phyloP scores from a whole-genome alignment of 2,329 filamentous ascomycete genomes.

The Microcyclosporella mali region DNA sequence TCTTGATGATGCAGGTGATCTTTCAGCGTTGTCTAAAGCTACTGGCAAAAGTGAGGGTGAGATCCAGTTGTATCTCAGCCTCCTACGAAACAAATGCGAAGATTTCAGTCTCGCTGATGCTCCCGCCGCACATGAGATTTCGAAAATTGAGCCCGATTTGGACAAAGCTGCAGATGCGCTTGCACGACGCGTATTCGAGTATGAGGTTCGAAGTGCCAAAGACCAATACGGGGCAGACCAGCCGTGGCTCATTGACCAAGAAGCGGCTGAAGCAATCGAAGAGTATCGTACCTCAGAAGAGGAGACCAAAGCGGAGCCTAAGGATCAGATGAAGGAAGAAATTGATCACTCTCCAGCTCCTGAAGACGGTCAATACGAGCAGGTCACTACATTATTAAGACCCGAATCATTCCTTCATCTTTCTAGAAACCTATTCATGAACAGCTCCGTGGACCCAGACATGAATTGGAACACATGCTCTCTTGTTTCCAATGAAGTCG shows the following conservation, averaged over 20 bases:
- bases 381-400: constrained; percentile 47
- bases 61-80: constrained; percentile 60
- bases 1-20: constrained; percentile 57
- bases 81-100: constrained; percentile 47
- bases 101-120: constrained; percentile 50
- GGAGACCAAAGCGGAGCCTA: neutral
- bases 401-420: constrained; percentile 57
- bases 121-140: constrained; percentile 67
- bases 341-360: neutral
- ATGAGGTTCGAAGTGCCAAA: constrained; percentile 56
- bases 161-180: constrained; percentile 64
- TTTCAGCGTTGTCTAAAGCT: constrained; percentile 55
- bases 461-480: constrained; percentile 63
- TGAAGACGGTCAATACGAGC: neutral
- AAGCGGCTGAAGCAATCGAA: constrained; percentile 27
- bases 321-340: neutral
- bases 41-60: constrained; percentile 68
- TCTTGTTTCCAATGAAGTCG: constrained; percentile 33
- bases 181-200: constrained; percentile 56
- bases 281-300: constrained; percentile 18
- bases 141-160: constrained; percentile 55
- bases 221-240: constrained; percentile 51
- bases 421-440: constrained; percentile 69
- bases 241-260: constrained; percentile 56
- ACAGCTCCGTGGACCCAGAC: constrained; percentile 49